Evolutionary conservation across 2,329 filamentous ascomycete genomes (phyloP), one percentile per base, ranked within the genome.

Genomic region (Colletotrichum salicis): DNA sequence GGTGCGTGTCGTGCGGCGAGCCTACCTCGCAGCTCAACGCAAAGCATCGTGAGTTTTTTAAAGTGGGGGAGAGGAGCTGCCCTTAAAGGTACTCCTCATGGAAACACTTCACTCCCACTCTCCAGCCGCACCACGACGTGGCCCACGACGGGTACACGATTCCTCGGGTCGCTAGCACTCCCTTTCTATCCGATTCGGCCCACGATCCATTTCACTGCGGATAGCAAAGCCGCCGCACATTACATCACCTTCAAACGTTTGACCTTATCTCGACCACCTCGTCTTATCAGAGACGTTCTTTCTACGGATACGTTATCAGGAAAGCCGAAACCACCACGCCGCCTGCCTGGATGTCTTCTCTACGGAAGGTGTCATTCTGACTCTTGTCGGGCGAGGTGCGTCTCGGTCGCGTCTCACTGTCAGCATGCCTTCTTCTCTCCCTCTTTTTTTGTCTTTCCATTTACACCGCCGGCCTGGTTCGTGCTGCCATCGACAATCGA

Each of bases 341-440:
- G 41, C 19, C 41, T 48, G 57, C 35, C 15, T 22, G 19, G 45
- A 33, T 51, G 19, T 29, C 45, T 51, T 48, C 19, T 22, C 19
- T 3, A 29, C 45, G 11, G 27, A 61, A 51, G 27, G 11, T 64
- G 52, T 57, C 62, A 55, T 41, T 11, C 45, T 31, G 41, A 65
- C 35, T 33, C 24, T 60, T 15, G 45, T 59, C 45, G 41, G 41
- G 31, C 27, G 31, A 45, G 35, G 54, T 58, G 69, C 64, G 63
- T 71, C 63, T 70, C 63, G 67, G 35, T n/a, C 64, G 68, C 64
- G 68, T 71, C 63, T 71, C 64, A 67, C 64, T 4, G 29, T 54
- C 27, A 24, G 29, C 19, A 29, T 70, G 48, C 27, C 45, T 58
- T 69, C 33, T 57, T 35, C 22, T 19, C 31, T 29, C 29, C 31